phyloP scores from a whole-genome alignment of 306 rosid species.

The Senna tora region DNA sequence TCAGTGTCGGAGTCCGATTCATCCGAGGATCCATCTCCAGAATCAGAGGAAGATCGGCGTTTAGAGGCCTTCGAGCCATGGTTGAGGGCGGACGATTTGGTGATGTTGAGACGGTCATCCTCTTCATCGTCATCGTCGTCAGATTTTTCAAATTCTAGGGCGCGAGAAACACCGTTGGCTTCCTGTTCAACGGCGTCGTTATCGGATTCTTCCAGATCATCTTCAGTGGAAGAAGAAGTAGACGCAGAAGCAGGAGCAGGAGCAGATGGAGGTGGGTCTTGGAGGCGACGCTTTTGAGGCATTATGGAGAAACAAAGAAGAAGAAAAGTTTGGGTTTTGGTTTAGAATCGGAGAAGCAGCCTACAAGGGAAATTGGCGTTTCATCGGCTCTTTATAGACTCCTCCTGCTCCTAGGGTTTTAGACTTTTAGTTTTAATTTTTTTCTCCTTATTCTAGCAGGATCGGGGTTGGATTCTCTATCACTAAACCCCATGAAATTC shows the following conservation, averaged over 20 bases:
- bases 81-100: neutral
- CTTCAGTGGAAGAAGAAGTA: constrained; percentile 29
- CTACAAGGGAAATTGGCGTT: too few species aligned
- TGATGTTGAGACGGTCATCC: neutral
- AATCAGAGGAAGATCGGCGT: constrained; percentile 2
- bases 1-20: constrained; percentile 51
- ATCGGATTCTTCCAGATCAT: constrained; percentile 35
- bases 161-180: neutral
- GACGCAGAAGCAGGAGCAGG: constrained; percentile 37
- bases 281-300: constrained; percentile 48
- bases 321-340: too few species aligned
- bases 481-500: too few species aligned
- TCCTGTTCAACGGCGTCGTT: constrained; percentile 28
- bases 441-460: too few species aligned
- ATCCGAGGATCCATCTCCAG: constrained; percentile 35
- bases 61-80: constrained; percentile 3
- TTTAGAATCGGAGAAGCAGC: too few species aligned
- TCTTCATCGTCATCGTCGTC: constrained; percentile 22
- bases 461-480: too few species aligned
- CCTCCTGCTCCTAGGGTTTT: too few species aligned
- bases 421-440: too few species aligned
- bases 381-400: too few species aligned
- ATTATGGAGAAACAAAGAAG: neutral
- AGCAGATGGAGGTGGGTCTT: constrained; percentile 42
- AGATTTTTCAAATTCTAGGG: constrained; percentile 23